Conservation (phyloP, 2,329 filamentous ascomycete species). For the Fusarium solani-melongenae region DNA sequence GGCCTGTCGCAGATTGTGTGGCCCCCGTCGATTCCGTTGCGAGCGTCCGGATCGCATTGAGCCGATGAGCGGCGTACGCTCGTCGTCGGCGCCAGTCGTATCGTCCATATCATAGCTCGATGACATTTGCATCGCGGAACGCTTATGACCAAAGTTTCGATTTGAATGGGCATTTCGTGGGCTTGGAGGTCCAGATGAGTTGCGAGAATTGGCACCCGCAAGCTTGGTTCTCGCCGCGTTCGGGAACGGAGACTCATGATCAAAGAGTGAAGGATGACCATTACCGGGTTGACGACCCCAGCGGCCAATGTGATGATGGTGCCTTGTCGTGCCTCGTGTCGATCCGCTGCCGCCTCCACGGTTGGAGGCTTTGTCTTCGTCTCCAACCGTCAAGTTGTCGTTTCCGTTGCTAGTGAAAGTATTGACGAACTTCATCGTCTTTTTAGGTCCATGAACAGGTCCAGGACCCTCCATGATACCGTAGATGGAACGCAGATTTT, state of each 20-base stretch:
- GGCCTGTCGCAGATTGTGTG: conserved; percentile 72
- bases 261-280: conserved; percentile 76
- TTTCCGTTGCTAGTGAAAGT: conserved; percentile 73
- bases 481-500: conserved; percentile 73
- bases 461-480: conserved; percentile 70
- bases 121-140: conserved; percentile 68
- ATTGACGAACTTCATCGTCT: conserved; percentile 96
- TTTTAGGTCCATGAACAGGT: conserved; percentile 67
- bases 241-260: conserved; percentile 82
- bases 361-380: conserved; percentile 71
- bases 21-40: conserved; percentile 67
- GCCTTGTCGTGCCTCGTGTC: conserved; percentile 74
- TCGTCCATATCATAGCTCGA: conserved; percentile 84
- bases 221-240: conserved; percentile 73
- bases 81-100: conserved; percentile 81
- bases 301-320: conserved; percentile 79
- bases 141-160: conserved; percentile 55
- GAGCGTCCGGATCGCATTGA: conserved; percentile 67
- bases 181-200: conserved; percentile 76
- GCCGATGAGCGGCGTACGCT: conserved; percentile 82
- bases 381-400: conserved; percentile 64
- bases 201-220: conserved; percentile 65
- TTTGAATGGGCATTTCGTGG: conserved; percentile 65
- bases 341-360: conserved; percentile 71
- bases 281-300: conserved; percentile 78